phyloP scores from a whole-genome alignment of 1,284 basidiomycete genomes.

The Anthracocystis setariae region DNA sequence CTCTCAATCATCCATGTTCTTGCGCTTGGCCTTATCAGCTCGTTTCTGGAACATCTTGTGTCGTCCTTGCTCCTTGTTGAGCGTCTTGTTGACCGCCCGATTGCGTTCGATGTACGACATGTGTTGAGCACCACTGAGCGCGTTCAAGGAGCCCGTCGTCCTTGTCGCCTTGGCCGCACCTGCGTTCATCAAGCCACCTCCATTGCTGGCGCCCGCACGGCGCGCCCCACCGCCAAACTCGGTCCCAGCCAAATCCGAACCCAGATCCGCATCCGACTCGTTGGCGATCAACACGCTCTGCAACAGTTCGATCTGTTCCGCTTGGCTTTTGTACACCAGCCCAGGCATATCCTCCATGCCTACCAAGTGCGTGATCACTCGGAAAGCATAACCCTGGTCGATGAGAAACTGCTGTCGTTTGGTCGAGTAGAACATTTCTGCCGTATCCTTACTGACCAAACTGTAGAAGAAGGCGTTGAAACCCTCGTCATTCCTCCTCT shows the following conservation, averaged over 20 bases:
- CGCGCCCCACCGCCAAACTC: constrained; percentile 35
- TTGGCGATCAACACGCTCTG: constrained; percentile 88
- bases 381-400: constrained; percentile 98
- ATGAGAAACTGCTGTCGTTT: constrained; percentile 99
- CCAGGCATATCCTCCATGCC: constrained; percentile 87
- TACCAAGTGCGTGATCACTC: constrained; percentile 97
- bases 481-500: constrained; percentile 96
- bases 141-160: constrained; percentile 65
- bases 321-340: constrained; percentile 87
- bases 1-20: constrained; percentile 30
- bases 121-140: constrained; percentile 66
- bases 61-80: constrained; percentile 59
- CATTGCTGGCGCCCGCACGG: constrained; percentile 14
- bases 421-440: constrained; percentile 99
- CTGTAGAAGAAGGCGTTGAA: constrained; percentile 99
- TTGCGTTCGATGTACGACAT: constrained; percentile 68
- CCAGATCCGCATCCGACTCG: constrained; percentile 88
- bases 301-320: constrained; percentile 94
- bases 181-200: constrained; percentile 13
- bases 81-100: constrained; percentile 64
- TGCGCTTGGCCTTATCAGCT: constrained; percentile 47
- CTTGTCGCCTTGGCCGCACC: constrained; percentile 52
- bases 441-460: constrained; percentile 96
- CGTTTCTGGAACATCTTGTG: constrained; percentile 63
- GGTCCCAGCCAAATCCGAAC: constrained; percentile 77